A percentile compares a stretch with the other conserved stretches of the same genome.
These are phyloP conservation scores for Porphyra umbilicalis DNA, from an alignment of 31 red algal species.

Conservation along the genomic window DNA sequence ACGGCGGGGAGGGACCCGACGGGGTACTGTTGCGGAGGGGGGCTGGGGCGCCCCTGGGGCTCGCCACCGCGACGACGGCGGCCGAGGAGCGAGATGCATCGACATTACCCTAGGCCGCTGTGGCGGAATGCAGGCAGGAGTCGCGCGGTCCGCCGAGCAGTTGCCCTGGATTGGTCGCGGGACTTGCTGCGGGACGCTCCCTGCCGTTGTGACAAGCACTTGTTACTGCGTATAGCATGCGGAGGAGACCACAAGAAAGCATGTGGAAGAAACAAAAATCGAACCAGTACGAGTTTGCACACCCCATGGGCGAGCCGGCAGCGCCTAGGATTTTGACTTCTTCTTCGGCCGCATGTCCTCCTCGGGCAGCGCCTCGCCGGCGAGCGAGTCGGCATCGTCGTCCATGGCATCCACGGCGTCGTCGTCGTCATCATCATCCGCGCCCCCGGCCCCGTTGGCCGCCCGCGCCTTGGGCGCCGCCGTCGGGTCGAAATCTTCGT, in stretches of 20 bases:
- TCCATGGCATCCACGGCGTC: slow-evolving; percentile 15
- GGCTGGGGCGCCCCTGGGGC: neutral
- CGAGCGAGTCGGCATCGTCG: slow-evolving; percentile 18
- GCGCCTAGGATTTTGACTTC: slow-evolving; percentile 11
- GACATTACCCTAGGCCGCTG: too few species aligned
- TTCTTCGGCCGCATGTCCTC: slow-evolving; percentile 31
- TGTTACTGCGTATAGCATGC: too few species aligned
- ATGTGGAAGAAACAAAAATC: neutral
- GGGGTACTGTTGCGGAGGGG: neutral
- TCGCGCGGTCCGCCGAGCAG: too few species aligned
- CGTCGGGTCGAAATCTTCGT: slow-evolving; percentile 79
- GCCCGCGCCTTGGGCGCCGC: slow-evolving; percentile 13
- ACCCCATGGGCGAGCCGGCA: neutral
- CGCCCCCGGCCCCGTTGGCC: slow-evolving; percentile 11
- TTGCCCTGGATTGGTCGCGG: too few species aligned
- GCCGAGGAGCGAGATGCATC: too few species aligned
- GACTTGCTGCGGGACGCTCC: too few species aligned
- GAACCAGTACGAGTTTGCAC: neutral
- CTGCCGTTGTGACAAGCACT: too few species aligned
- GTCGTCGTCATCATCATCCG: slow-evolving; percentile 12
- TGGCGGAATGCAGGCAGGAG: too few species aligned
- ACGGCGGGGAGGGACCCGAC: neutral
- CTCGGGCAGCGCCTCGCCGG: slow-evolving; percentile 12
- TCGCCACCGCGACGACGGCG: too few species aligned
- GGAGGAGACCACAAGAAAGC: too few species aligned